Evolutionary conservation across 768 basidiomycete genomes (phyloP), one percentile per base, ranked within the genome.

Genomic region (Tylopilus sp.): DNA sequence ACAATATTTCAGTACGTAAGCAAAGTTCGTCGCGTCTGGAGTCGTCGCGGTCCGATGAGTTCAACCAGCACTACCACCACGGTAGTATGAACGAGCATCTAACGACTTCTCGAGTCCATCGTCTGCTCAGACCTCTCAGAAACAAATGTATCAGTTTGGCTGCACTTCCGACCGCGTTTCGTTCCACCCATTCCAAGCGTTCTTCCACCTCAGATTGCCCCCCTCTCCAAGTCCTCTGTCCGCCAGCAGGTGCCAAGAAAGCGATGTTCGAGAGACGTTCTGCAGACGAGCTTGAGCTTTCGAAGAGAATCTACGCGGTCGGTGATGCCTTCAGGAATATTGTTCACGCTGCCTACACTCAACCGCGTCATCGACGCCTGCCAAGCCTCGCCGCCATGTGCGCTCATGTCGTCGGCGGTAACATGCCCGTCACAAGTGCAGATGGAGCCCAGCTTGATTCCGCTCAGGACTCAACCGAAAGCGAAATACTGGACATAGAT

Each of bases 311-410:
- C 9, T 73, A 80, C 59, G 78, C 77, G 13, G 72, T 85, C 15
- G 71, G 79, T n/a, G 79, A 79, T 53, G 75, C 76, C 46, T 85
- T 81, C 65, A 72, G 69, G 44, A 79, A 81, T 49, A 61, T 83
- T 40, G 68, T 78, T 3, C 57, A 75, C 31, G 75, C 72, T 26
- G 71, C 72, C 10, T 65, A 60, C 20, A 64, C 55, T 49, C 50
- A 41, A 22, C 33, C 40, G 48, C 49, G 44, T 36, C 30, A 22
- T 38, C 57, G 56, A 43, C 58, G 59, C 28, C 59, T 74, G 13
- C 68, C 69, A 21, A 67, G 72, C 47, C 67, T 83, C 39, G 72
- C 76, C 31, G 69, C 70, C 26, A 65, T 81, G 51, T 82, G 82
- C 47, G 68, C 77, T 4, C 68, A 67, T 4, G 59, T 76, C 15